phyloP scores from a whole-genome alignment of 192 early-diverging fungal genomes.

The Cetraspora pellucida region DNA sequence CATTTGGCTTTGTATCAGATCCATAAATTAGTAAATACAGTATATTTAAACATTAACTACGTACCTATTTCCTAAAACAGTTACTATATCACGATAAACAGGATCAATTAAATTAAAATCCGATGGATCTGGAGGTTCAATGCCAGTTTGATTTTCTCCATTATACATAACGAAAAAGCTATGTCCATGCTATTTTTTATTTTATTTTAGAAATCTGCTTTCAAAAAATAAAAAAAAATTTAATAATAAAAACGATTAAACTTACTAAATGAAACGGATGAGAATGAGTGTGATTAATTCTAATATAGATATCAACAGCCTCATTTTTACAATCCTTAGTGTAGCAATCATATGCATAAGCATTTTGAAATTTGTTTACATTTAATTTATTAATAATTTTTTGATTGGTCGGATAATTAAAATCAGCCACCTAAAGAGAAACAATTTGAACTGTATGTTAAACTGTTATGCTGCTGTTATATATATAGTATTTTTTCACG shows the following conservation, averaged over 20 bases:
- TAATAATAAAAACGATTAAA: not conserved
- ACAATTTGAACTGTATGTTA: no score
- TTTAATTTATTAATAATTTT: constrained; percentile 58
- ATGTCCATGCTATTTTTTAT: constrained; percentile 42
- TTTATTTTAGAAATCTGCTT: no score
- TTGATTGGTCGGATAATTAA: constrained; percentile 69
- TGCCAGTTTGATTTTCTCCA: constrained; percentile 32
- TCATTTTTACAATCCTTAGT: not conserved
- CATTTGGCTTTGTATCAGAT: no score
- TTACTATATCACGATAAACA: constrained; percentile 75
- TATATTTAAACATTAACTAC: constrained; percentile 37
- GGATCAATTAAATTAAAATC: constrained; percentile 59
- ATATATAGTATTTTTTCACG: no score
- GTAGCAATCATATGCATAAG: constrained; percentile 41
- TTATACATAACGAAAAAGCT: constrained; percentile 45
- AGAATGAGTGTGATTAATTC: constrained; percentile 31
- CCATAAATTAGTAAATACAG: no score
- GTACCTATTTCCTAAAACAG: constrained; percentile 66
- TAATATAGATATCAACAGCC: constrained; percentile 32
- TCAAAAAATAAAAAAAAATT: no score
- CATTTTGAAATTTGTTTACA: constrained; percentile 66
- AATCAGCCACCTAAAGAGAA: constrained; percentile 53
- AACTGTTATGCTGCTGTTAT: no score
- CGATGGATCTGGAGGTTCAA: constrained; percentile 34
- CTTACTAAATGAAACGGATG: constrained; percentile 37